These are phyloP conservation scores for Camellia lanceoleosa DNA, from an alignment of 148 eudicot genomes.

Conservation along the genomic window DNA sequence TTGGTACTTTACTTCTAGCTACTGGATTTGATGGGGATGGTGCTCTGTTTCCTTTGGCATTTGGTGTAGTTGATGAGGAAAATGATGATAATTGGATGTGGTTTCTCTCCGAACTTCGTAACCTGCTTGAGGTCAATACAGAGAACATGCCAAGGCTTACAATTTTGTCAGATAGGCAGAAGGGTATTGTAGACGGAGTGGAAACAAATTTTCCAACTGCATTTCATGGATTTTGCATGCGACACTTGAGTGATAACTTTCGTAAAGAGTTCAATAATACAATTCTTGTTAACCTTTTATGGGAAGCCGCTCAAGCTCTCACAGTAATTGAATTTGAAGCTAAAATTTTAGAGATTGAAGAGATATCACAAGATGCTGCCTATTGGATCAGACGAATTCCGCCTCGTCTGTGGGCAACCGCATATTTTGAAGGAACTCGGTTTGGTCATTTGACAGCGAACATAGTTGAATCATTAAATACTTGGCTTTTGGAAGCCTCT, in stretches of 20 bases:
- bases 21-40: slow-evolving; percentile 62
- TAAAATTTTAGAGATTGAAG: slow-evolving; percentile 43
- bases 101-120: slow-evolving; percentile 57
- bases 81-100: slow-evolving; percentile 67
- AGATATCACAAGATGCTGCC: slow-evolving; percentile 46
- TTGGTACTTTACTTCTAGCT: slow-evolving; percentile 52
- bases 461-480: slow-evolving; percentile 35
- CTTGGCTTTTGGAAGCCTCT: slow-evolving; percentile 48
- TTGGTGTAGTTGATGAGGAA: slow-evolving; percentile 64
- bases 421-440: slow-evolving; percentile 54
- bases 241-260: slow-evolving; percentile 48
- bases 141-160: slow-evolving; percentile 64
- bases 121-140: slow-evolving; percentile 41
- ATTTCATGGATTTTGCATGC: slow-evolving; percentile 57
- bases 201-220: slow-evolving; percentile 54
- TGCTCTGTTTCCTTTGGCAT: slow-evolving; percentile 52
- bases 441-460: slow-evolving; percentile 57
- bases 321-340: slow-evolving; percentile 41
- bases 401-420: slow-evolving; percentile 56
- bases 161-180: slow-evolving; percentile 50
- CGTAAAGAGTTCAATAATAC: slow-evolving; percentile 44
- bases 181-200: slow-evolving; percentile 47
- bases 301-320: slow-evolving; percentile 55
- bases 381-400: slow-evolving; percentile 48
- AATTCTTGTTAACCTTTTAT: slow-evolving; percentile 39